phyloP scores from a whole-genome alignment of 352 stramenopile genomes.

The Phytopythium montanum region DNA sequence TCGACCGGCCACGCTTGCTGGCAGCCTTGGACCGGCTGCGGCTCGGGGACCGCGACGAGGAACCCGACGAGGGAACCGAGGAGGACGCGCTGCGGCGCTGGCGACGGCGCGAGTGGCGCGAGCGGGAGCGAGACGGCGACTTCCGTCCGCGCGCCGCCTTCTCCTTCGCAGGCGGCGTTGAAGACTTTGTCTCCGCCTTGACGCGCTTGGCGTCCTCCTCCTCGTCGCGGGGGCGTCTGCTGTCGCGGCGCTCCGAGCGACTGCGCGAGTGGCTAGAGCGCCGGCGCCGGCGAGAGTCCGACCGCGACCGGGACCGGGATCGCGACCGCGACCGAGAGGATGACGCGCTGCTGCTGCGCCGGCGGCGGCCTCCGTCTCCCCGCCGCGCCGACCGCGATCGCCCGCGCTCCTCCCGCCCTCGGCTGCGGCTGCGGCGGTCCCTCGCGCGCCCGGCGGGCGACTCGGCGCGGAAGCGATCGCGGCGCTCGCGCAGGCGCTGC shows the following conservation, averaged over 20 bases:
- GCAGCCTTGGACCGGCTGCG: background rate
- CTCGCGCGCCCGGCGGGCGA: slow-evolving; percentile 6
- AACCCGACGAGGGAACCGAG: background rate
- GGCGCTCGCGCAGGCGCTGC: slow-evolving; percentile 27
- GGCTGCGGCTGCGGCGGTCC: slow-evolving; percentile 6
- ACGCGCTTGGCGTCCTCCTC: slow-evolving; percentile 1
- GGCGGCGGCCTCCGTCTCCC: background rate
- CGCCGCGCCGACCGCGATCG: background rate
- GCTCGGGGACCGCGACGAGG: background rate
- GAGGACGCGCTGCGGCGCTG: slow-evolving; percentile 1
- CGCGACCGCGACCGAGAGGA: slow-evolving; percentile 1
- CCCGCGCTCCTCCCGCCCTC: background rate
- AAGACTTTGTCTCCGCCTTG: background rate
- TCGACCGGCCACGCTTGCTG: background rate
- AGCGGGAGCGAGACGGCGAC: slow-evolving; percentile 7
- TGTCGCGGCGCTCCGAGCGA: slow-evolving; percentile 16
- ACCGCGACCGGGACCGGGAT: slow-evolving; percentile 4
- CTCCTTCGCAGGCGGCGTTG: background rate
- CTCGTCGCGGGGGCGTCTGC: slow-evolving; percentile 4
- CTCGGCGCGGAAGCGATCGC: slow-evolving; percentile 11
- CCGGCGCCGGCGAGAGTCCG: slow-evolving; percentile 16
- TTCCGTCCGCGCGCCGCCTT: slow-evolving; percentile 7
- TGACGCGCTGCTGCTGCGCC: slow-evolving; percentile 1
- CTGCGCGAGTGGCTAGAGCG: slow-evolving; percentile 17
- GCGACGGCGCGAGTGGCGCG: background rate